Evolutionary conservation across 192 early-diverging fungal genomes (phyloP).

Genomic region (Linnemannia schmuckeri): DNA sequence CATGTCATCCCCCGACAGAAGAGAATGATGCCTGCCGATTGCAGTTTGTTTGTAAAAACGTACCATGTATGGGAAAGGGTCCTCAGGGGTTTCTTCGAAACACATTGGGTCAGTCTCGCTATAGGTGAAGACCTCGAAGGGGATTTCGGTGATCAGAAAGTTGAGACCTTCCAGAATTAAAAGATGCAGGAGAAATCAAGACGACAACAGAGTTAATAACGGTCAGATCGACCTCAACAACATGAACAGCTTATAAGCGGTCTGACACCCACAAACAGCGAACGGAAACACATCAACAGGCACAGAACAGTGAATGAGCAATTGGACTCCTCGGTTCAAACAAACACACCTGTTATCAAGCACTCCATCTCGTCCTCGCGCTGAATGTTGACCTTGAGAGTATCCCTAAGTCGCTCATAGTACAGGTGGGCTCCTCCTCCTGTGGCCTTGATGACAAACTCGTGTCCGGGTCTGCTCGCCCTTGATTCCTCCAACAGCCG

Average conservation of each 20-base stretch:
- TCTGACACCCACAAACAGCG: neutral
- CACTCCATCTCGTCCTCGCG: slow-evolving; percentile 97
- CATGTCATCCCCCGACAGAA: too few relatives aligned
- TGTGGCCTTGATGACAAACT: slow-evolving; percentile 83
- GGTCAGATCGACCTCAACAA: neutral
- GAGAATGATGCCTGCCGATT: neutral
- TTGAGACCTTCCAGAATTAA: slow-evolving; percentile 74
- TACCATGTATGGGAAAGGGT: slow-evolving; percentile 92
- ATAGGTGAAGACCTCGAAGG: slow-evolving; percentile 95
- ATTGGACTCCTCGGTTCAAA: neutral
- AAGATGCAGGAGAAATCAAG: neutral
- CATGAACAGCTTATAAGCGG: neutral
- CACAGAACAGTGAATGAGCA: neutral
- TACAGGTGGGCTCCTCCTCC: slow-evolving; percentile 91
- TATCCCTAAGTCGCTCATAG: slow-evolving; percentile 72
- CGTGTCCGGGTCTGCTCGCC: slow-evolving; percentile 36
- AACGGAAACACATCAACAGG: neutral
- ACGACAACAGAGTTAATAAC: neutral
- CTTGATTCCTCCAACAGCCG: slow-evolving; percentile 67
- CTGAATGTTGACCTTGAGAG: slow-evolving; percentile 80
- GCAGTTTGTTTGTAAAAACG: neutral
- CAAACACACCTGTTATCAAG: slow-evolving; percentile 70
- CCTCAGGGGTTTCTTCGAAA: slow-evolving; percentile 65
- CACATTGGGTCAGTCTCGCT: slow-evolving; percentile 76
- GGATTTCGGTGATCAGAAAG: slow-evolving; percentile 92